Base-by-base conservation (phyloP, 2,329 filamentous ascomycete genomes). In the Colletotrichum theobromicola region DNA sequence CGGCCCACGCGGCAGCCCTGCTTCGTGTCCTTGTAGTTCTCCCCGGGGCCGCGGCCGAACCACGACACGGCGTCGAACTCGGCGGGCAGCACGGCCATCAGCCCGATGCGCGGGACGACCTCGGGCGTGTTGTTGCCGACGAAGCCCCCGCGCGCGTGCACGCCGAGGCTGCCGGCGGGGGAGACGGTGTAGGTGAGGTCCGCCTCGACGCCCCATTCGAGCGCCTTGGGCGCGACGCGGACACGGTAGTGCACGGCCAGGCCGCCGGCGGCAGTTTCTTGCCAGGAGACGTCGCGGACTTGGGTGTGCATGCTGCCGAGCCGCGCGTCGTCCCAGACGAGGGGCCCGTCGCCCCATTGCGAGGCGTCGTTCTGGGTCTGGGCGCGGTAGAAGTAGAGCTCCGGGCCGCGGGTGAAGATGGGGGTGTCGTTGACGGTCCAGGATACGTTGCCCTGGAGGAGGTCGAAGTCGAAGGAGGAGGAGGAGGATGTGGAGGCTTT, bases 11-110 rank as follows among this genome's bases (percentile, higher is more conserved):
- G 80, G 62, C 88, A 85, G 1, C 85, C 86, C 13, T 85, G 76
- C 71, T 89, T 88, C 77, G 84, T 88, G 80, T 90, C 89, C 65
- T 83, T 84, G 80, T 90, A 90, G 13, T 82, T 85, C 77, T 90
- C 88, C 5, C 86, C 86, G 0, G 87, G 87, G 0, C 89, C 89
- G 5, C 86, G 85, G 9, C 89, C 89, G 76, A 88, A 90, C 88
- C 88, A 91, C 5, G 81, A 76, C 2, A 75, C 77, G 1, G 76
- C 42, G 67, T 77, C 61, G n/a, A 79, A 77, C 13, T 60, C 78
- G 62, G 7, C 79, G 62, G 9, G 84, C 80, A 24, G 87, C 62
- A 70, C 83, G 79, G 57, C 88, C 75, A 58, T 85, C 82, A 90
- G 78, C 0, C 89, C 89, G 60, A 90, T 83, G 24, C 88, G 84